Evolutionary conservation across 345 rosid species (phyloP), one percentile per base, ranked within the genome.

Genomic region (Salix viminalis): DNA sequence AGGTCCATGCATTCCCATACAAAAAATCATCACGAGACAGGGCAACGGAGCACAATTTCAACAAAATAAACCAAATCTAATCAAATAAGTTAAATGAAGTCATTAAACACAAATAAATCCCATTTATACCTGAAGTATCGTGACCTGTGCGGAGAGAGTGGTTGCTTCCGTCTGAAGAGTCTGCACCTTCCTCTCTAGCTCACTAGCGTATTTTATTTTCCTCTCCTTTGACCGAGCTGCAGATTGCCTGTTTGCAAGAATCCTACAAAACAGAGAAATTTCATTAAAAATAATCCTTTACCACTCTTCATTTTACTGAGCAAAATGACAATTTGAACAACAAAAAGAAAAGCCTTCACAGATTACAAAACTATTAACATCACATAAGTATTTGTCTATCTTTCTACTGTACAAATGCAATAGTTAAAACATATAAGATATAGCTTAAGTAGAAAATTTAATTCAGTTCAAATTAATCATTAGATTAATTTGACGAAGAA

Each of bases 101-200:
- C 60, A 21, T 21, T 23, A 54, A 28, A 5, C 32, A 64, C 41
- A 41, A 70, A 42, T 18, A 32, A 79, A 65, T 24, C 7, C 48
- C 6, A 39, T 32, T 32, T 11, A 21, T 79, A 92, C 98, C 97
- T 94, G 98, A 73, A 94, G 81, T 89, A 91, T 75, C 5, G 97
- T 91, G 81, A 94, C 95, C 85, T 94, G 98, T 4, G 99, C 99
- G n/a, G 99, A 95, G 71, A 95, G 89, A 26, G 91, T 92, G 39
- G 99, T 92, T 28, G 99, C 99, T 87, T 95, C 99, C 23, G 92
- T 89, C 86, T 95, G 99, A 83, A 95, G 97, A 19, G 99, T 95
- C 88, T 91, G 99, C 70, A 95, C 99, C 81, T 92, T 95, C 91
- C 91, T 95, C 86, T 95, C 99, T 71, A 94, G 86, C 88, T 94